These are phyloP conservation scores for Cladosporium colombiae DNA, from an alignment of 2,329 filamentous ascomycete genomes.

Conservation along the genomic window DNA sequence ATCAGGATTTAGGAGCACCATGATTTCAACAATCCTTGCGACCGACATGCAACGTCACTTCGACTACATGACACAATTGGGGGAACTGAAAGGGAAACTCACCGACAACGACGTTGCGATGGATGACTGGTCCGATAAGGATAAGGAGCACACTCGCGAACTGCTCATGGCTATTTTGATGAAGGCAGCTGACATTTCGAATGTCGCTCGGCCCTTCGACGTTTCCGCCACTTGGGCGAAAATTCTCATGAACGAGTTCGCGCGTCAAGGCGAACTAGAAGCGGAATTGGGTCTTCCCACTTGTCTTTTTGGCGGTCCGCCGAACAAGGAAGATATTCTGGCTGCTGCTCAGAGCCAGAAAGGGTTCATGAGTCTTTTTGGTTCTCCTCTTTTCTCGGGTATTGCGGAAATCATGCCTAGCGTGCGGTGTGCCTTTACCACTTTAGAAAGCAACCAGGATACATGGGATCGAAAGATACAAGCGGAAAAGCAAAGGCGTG, in stretches of 20 bases:
- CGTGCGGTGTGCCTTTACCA: constrained; percentile 80
- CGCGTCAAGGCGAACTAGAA: constrained; percentile 91
- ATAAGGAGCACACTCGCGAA: constrained; percentile 73
- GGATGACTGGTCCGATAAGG: constrained; percentile 73
- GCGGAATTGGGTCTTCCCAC: constrained; percentile 82
- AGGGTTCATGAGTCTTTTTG: constrained; percentile 95
- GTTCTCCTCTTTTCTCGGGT: constrained; percentile 84
- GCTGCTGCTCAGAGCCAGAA: constrained; percentile 87
- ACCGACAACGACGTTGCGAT: constrained; percentile 42
- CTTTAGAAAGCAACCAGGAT: constrained; percentile 74
- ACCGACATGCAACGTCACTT: constrained; percentile 98
- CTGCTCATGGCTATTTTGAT: constrained; percentile 89
- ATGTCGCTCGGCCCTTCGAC: constrained; percentile 83
- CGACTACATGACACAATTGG: constrained; percentile 89
- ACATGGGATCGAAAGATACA: constrained; percentile 71
- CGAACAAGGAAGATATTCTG: constrained; percentile 78
- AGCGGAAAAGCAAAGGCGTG: constrained; percentile 58
- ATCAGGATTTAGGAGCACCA: constrained; percentile 76
- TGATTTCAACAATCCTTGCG: constrained; percentile 96
- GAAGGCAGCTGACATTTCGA: constrained; percentile 98
- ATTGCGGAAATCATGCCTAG: constrained; percentile 82
- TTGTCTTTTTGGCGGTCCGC: constrained; percentile 75
- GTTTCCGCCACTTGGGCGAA: constrained; percentile 87
- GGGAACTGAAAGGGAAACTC: constrained; percentile 73
- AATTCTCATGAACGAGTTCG: constrained; percentile 93